Conservation (phyloP, 2,329 filamentous ascomycete species). For the Phyllosticta citriasiana region DNA sequence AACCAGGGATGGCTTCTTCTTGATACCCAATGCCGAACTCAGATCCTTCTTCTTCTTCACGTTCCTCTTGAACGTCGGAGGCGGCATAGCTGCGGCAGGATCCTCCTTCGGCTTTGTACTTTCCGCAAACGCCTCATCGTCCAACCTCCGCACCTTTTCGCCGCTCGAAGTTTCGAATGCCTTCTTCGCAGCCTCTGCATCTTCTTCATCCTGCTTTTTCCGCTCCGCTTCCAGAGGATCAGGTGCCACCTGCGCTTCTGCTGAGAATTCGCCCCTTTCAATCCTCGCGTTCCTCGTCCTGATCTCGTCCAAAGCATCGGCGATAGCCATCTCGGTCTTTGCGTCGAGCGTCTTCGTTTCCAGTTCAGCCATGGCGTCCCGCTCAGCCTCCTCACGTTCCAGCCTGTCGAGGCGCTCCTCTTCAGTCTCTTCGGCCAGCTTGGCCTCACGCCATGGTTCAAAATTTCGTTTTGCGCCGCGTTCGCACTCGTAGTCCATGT, state of each 20-base stretch:
- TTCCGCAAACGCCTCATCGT: constrained; percentile 16
- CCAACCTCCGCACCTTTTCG: constrained; percentile 12
- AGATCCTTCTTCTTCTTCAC: constrained; percentile 84
- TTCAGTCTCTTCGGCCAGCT: constrained; percentile 65
- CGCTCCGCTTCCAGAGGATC: constrained; percentile 46
- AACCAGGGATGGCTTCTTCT: constrained; percentile 52
- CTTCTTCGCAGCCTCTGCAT: constrained; percentile 66
- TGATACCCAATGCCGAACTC: constrained; percentile 67
- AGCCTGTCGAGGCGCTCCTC: constrained; percentile 78
- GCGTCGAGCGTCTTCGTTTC: constrained; percentile 91
- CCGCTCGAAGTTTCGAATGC: constrained; percentile 52
- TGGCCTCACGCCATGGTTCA: constrained; percentile 73
- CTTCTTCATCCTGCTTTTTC: constrained; percentile 63
- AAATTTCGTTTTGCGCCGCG: constrained; percentile 84
- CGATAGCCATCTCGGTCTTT: constrained; percentile 90
- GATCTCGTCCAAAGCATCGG: constrained; percentile 92
- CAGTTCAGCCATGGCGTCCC: constrained; percentile 88
- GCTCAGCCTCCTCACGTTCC: constrained; percentile 68
- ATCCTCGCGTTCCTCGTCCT: constrained; percentile 81
- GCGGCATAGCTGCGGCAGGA: constrained; percentile 20
- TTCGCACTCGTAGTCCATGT: constrained; percentile 79
- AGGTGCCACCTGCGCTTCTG: constrained; percentile 46
- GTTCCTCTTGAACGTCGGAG: constrained; percentile 60
- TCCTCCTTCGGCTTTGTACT: constrained; percentile 26
- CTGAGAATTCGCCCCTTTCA: constrained; percentile 60